A percentile compares a stretch with the other conserved stretches of the same genome.
These are phyloP conservation scores for Talaromyces sp. DNA, from an alignment of 2,329 filamentous ascomycete species.

Conservation along the genomic window DNA sequence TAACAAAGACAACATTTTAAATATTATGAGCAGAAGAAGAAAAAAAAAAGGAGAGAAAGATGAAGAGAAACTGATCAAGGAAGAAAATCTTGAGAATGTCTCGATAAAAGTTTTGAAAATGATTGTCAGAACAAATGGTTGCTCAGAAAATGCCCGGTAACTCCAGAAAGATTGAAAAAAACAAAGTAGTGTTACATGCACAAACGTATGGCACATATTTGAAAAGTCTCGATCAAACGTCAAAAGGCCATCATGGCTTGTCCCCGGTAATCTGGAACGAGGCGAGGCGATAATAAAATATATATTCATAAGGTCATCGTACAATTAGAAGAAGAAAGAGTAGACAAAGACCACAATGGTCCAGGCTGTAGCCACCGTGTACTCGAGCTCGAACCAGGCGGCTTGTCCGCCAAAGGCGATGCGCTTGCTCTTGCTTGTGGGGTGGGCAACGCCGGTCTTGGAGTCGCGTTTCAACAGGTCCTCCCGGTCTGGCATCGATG, in stretches of 20 bases:
- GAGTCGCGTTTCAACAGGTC: conserved; percentile 53
- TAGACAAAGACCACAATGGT: conserved; percentile 49
- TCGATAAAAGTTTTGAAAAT: not conserved
- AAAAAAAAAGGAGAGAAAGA: not conserved
- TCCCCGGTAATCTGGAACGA: not conserved
- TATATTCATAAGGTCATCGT: conserved; percentile 7
- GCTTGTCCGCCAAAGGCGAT: conserved; percentile 52
- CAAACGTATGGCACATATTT: not conserved
- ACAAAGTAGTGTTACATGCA: not conserved
- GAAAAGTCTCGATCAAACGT: not conserved
- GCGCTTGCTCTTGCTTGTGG: conserved; percentile 47
- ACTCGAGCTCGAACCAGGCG: conserved; percentile 55
- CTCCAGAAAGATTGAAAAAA: not conserved
- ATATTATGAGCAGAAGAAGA: not conserved
- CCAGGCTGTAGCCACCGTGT: conserved; percentile 48
- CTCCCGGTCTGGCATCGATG: conserved; percentile 54
- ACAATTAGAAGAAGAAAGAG: conserved; percentile 26
- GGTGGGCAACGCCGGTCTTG: conserved; percentile 46
- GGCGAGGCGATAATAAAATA: not conserved
- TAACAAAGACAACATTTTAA: not conserved
- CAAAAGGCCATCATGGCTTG: not conserved
- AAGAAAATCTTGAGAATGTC: not conserved
- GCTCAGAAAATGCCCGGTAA: not conserved
- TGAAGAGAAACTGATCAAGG: not conserved
- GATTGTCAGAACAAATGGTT: not conserved